These are phyloP conservation scores for Lippia alba DNA, from an alignment of 305 asterid genomes.

Conservation along the genomic window DNA sequence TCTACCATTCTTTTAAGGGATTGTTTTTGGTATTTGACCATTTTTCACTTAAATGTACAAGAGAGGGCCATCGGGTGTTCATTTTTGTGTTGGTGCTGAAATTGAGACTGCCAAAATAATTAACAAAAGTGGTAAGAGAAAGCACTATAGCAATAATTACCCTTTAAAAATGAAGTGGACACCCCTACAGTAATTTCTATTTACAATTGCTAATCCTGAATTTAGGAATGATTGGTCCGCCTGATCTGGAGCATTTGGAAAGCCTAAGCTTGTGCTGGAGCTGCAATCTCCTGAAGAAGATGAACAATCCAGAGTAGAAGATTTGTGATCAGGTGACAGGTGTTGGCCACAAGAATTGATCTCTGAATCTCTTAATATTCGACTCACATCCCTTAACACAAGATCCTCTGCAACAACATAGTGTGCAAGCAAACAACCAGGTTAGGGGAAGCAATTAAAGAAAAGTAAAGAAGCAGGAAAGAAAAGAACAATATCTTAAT, in stretches of 20 bases:
- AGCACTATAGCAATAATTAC: conserved; percentile 46
- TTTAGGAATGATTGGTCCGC: conserved; percentile 44
- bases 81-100: conserved; percentile 3
- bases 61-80: background rate
- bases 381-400: conserved; percentile 54
- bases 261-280: conserved; percentile 39
- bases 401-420: conserved; percentile 63
- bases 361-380: conserved; percentile 52
- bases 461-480: conserved; percentile 18
- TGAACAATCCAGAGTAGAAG: conserved; percentile 44
- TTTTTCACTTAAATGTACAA: background rate
- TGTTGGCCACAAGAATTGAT: conserved; percentile 44
- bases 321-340: conserved; percentile 34
- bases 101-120: background rate
- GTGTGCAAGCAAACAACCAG: conserved; percentile 20
- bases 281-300: conserved; percentile 48
- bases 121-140: conserved; percentile 20
- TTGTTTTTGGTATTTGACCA: background rate
- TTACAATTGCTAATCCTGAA: conserved; percentile 60
- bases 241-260: conserved; percentile 39
- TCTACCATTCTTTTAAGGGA: background rate
- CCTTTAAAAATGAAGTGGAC: conserved; percentile 75
- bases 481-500: conserved; percentile 14
- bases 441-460: conserved; percentile 19
- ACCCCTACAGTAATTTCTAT: conserved; percentile 58